Evolutionary conservation across 164 flowering plant genomes (phyloP), one percentile per base, ranked within the genome.

Genomic region (Tetracentron sinense): DNA sequence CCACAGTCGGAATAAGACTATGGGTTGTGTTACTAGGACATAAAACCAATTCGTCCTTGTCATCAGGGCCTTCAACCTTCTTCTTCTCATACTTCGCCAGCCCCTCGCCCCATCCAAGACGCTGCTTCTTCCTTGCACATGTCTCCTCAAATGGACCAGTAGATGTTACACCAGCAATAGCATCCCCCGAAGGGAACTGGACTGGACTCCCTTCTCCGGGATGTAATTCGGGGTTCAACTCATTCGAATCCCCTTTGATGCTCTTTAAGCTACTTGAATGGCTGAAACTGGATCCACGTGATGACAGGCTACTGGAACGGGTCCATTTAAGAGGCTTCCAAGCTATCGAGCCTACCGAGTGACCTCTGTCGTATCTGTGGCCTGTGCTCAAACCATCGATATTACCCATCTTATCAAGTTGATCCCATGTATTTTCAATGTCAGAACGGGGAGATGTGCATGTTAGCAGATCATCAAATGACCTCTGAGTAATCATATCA

Each of bases 71-170:
- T 21, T 81, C 97, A 60, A 87, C 89, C 71, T 84, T 87, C 79
- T 83, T 78, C 70, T 88, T 92, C 77, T 95, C 99, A 69, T 88
- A 95, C 73, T 90, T 95, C n/a, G 99, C 99, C 74, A 95, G 81
- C 44, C 99, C 99, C 72, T 95, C 92, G 29, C 99, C 99, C 98
- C 98, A 95, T 25, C 90, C 89, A 55, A 95, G 98, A 20, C 99
- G 90, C 47, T 84, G 93, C 73, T 89, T 95, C 82, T 95, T 95
- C 79, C 83, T 79, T 28, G 89, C 74, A 47, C 73, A 61, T 11
- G 79, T 69, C 29, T 84, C 95, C 26, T 86, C 97, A 22, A 58
- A 64, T 0, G 79, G 69, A 2, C 65, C 67, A 35, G 72, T 47
- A 56, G 86, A 69, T 22, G 80, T 54, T 20, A 59, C 72, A 72